Evolutionary conservation across 192 early-diverging fungal genomes (phyloP).

Genomic region (Linnemannia hyalina): DNA sequence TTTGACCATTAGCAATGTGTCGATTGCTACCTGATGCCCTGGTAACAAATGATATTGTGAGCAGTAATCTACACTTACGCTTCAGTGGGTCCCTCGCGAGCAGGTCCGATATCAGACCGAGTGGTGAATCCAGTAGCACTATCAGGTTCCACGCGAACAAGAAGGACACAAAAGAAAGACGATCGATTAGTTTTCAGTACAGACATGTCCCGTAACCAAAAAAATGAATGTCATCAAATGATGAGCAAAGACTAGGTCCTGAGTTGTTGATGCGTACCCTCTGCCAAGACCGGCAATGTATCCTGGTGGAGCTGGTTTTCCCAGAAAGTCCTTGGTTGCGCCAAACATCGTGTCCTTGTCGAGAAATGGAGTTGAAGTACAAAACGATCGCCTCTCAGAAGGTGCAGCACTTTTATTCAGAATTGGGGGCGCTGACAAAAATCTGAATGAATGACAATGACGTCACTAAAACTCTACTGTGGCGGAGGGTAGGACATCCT

Average conservation of each 20-base stretch:
- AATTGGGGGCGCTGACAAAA: background rate
- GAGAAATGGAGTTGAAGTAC: background rate
- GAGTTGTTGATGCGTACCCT: slow-evolving; percentile 59
- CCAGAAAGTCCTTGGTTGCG: slow-evolving; percentile 89
- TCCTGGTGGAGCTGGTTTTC: slow-evolving; percentile 92
- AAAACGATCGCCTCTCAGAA: background rate
- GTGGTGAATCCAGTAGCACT: slow-evolving; percentile 98
- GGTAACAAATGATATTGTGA: background rate
- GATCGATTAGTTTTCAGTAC: background rate
- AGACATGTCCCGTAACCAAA: background rate
- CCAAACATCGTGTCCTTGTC: slow-evolving; percentile 62
- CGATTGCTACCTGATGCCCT: background rate
- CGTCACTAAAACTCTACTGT: background rate
- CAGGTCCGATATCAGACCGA: slow-evolving; percentile 97
- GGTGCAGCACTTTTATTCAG: background rate
- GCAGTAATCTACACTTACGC: slow-evolving; percentile 41
- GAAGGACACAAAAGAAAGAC: background rate
- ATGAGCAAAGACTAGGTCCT: background rate
- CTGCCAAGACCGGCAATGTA: slow-evolving; percentile 98
- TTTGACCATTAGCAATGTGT: background rate
- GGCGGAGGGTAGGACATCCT: background rate
- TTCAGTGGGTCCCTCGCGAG: slow-evolving; percentile 77
- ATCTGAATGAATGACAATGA: too few species aligned
- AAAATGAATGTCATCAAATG: background rate
- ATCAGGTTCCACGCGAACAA: slow-evolving; percentile 6